Evolutionary conservation across 179 eudicot species (phyloP).

Genomic region (Nepenthes alata): DNA sequence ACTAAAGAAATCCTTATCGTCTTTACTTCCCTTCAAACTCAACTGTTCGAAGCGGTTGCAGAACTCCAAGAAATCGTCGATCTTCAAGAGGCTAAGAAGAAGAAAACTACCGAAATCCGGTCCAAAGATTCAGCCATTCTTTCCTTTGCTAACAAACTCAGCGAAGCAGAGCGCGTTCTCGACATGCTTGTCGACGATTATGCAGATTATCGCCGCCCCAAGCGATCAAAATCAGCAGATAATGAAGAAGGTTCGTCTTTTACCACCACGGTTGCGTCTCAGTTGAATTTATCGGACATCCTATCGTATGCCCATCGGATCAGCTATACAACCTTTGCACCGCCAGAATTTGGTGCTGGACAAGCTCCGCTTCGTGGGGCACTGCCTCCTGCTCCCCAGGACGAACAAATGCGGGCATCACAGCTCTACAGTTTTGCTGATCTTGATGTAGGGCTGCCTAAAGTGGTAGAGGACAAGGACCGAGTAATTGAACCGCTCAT

Average conservation of each 20-base stretch:
- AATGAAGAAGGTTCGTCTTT: constrained; percentile 23
- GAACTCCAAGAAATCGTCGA: constrained; percentile 93
- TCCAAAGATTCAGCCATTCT: constrained; percentile 56
- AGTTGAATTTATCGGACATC: constrained; percentile 56
- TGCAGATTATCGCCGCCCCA: constrained; percentile 67
- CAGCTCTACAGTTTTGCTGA: constrained; percentile 73
- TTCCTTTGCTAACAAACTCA: constrained; percentile 76
- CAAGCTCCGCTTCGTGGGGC: constrained; percentile 80
- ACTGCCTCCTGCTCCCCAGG: constrained; percentile 95
- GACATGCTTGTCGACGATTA: constrained; percentile 85
- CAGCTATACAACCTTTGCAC: constrained; percentile 96
- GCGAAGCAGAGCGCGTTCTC: constrained; percentile 71
- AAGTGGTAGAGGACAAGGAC: constrained; percentile 45
- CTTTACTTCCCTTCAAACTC: constrained; percentile 70
- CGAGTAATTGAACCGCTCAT: constrained; percentile 45
- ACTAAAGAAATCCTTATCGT: constrained; percentile 53
- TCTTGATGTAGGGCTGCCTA: constrained; percentile 76
- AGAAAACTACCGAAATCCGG: constrained; percentile 45
- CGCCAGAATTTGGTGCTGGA: constrained; percentile 89
- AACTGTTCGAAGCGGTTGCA: constrained; percentile 72
- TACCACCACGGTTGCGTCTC: constrained; percentile 56
- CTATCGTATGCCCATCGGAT: constrained; percentile 79
- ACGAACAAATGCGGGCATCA: constrained; percentile 92
- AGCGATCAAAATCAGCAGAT: constrained; percentile 45
- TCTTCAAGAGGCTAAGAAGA: constrained; percentile 74